A percentile compares a stretch with the other conserved stretches of the same genome.
Evolutionary conservation across 768 basidiomycete genomes (phyloP).

Genomic region (Gloeophyllum trabeum): DNA sequence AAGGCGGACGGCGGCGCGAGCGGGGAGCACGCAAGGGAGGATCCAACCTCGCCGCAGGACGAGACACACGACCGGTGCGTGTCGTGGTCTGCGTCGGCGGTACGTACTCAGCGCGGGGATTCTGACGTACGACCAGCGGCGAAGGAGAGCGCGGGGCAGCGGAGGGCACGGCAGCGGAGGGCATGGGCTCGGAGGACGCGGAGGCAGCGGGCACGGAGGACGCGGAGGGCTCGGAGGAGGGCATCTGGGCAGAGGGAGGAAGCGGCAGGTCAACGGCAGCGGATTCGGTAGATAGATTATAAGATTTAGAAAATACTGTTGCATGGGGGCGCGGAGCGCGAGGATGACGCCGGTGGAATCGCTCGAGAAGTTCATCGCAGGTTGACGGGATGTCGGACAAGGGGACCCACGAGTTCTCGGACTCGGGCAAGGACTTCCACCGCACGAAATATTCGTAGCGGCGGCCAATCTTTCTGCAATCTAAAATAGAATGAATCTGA

Average conservation of each 20-base stretch:
- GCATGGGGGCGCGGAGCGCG: conserved; percentile 18
- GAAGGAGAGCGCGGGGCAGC: conserved; percentile 5
- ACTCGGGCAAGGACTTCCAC: conserved; percentile 14
- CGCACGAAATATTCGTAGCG: conserved; percentile 24
- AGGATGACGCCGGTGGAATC: conserved; percentile 22
- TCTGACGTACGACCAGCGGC: conserved; percentile 5
- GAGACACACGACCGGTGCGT: conserved; percentile 10
- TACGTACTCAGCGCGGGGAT: conserved; percentile 7
- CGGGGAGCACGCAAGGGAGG: neutral
- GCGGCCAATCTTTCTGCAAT: conserved; percentile 21
- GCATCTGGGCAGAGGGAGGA: neutral
- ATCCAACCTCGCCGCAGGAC: conserved; percentile 7
- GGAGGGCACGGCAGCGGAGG: conserved; percentile 1
- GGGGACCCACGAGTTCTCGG: conserved; percentile 24
- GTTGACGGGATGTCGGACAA: conserved; percentile 22
- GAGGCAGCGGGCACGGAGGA: neutral
- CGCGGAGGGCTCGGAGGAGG: neutral
- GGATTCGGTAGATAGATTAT: neutral
- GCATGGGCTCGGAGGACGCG: too few species aligned
- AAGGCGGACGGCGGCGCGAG: neutral
- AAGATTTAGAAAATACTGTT: conserved; percentile 1
- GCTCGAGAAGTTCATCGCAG: conserved; percentile 18
- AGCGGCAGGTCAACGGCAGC: neutral
- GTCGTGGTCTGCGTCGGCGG: conserved; percentile 13
- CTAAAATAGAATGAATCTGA: conserved; percentile 16